phyloP scores from a whole-genome alignment of 306 rosid species.

The Fagus sylvatica region DNA sequence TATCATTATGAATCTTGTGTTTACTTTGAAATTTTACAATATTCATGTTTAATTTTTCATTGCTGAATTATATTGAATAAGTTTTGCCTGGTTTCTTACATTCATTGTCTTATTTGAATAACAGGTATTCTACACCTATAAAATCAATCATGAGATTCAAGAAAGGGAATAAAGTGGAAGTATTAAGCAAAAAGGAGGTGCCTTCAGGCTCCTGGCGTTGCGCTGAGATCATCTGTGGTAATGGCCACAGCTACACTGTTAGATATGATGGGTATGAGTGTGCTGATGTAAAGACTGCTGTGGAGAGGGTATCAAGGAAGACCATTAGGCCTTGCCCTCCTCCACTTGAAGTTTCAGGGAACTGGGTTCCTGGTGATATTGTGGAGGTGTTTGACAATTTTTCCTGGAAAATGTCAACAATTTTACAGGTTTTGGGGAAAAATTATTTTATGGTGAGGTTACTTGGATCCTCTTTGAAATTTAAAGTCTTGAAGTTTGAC shows the following conservation, averaged over 20 bases:
- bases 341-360: conserved; percentile 39
- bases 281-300: conserved; percentile 34
- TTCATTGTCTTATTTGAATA: conserved; percentile 22
- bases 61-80: conserved; percentile 3
- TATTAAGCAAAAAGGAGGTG: conserved; percentile 67
- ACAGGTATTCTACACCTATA: conserved; percentile 30
- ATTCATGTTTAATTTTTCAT: neutral
- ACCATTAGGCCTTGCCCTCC: conserved; percentile 85
- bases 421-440: conserved; percentile 65
- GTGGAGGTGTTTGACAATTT: conserved; percentile 71
- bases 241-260: conserved; percentile 66
- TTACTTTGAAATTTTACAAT: neutral
- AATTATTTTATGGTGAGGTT: conserved; percentile 60
- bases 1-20: neutral
- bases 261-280: conserved; percentile 60
- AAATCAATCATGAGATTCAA: conserved; percentile 66
- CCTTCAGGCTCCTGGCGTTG: conserved; percentile 85
- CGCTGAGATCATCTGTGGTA: conserved; percentile 76
- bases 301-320: conserved; percentile 64
- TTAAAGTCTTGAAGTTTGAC: conserved; percentile 64
- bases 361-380: conserved; percentile 77
- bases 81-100: conserved; percentile 24
- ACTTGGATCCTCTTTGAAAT: conserved; percentile 77
- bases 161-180: conserved; percentile 84
- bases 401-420: conserved; percentile 87